A percentile compares a stretch with the other conserved stretches of the same genome.
Conservation (phyloP, 495 filamentous ascomycete genomes). For the Thermothielavioides terrestris region DNA sequence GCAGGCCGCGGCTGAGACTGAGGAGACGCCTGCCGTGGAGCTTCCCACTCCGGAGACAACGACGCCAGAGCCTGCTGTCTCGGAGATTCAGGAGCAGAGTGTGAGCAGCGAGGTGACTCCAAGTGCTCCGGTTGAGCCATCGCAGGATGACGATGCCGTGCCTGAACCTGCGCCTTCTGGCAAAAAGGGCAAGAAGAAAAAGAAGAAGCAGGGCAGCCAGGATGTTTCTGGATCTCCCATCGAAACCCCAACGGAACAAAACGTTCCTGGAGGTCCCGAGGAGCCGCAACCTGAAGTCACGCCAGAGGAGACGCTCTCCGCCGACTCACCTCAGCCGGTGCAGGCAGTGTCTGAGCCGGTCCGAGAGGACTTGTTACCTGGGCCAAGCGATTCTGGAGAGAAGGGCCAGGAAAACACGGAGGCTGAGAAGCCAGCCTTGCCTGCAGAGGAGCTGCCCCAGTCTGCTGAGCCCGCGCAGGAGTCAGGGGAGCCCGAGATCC, state of each 20-base stretch:
- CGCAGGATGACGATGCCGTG: constrained; percentile 9
- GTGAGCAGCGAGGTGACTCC: background rate
- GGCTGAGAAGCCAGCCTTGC: background rate
- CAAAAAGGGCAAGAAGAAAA: constrained; percentile 25
- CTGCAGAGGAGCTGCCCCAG: background rate
- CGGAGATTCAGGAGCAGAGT: background rate
- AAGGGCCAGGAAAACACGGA: constrained; percentile 19
- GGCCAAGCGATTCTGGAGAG: constrained; percentile 8
- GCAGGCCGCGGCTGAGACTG: constrained; percentile 14
- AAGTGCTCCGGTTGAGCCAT: background rate
- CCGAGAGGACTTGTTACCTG: background rate
- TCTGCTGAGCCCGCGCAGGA: background rate
- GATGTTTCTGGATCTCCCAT: background rate
- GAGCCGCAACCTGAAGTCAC: background rate
- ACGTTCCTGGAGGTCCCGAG: background rate
- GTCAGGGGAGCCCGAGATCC: background rate
- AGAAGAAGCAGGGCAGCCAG: constrained; percentile 23
- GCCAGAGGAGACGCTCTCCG: background rate
- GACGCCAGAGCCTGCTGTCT: background rate
- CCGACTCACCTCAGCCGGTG: background rate
- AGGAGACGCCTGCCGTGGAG: constrained; percentile 6
- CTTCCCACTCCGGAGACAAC: background rate
- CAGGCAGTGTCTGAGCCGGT: background rate
- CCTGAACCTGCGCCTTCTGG: constrained; percentile 7
- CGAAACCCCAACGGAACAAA: background rate